These are phyloP conservation scores for Colletotrichum sp. DNA, from an alignment of 2,329 filamentous ascomycete genomes.

Conservation along the genomic window DNA sequence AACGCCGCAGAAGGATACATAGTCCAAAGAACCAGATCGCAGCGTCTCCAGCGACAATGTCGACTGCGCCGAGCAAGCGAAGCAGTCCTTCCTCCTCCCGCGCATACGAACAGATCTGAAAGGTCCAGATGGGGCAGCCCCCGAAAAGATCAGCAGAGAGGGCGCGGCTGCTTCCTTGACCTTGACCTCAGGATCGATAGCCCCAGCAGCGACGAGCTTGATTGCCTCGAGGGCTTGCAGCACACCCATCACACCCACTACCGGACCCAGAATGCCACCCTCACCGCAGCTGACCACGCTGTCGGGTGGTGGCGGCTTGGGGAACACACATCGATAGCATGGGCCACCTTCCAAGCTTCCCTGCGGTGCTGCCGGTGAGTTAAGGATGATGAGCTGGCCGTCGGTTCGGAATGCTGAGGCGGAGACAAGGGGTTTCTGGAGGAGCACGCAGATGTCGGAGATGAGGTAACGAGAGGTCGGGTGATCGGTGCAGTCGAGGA, in stretches of 20 bases:
- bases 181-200: slow-evolving; percentile 26
- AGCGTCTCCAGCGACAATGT: slow-evolving; percentile 69
- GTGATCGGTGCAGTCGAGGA: slow-evolving; percentile 95
- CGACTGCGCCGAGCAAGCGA: slow-evolving; percentile 72
- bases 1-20: slow-evolving; percentile 84
- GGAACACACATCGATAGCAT: slow-evolving; percentile 94
- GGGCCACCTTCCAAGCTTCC: slow-evolving; percentile 70
- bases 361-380: slow-evolving; percentile 72
- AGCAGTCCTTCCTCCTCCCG: slow-evolving; percentile 71
- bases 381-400: slow-evolving; percentile 88
- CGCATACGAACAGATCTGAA: slow-evolving; percentile 82
- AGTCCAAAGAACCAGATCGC: slow-evolving; percentile 73
- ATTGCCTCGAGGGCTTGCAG: slow-evolving; percentile 90
- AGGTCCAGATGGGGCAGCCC: slow-evolving; percentile 36
- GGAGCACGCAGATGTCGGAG: slow-evolving; percentile 84
- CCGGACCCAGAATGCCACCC: slow-evolving; percentile 89
- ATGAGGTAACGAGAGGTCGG: slow-evolving; percentile 91
- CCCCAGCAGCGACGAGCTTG: slow-evolving; percentile 70
- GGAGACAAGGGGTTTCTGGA: slow-evolving; percentile 81
- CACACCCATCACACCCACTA: slow-evolving; percentile 92
- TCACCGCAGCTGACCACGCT: slow-evolving; percentile 89
- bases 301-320: slow-evolving; percentile 81
- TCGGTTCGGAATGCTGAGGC: slow-evolving; percentile 89
- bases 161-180: slow-evolving; percentile 17
- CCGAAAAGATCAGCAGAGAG: slow-evolving; percentile 55